Conservation (phyloP, 148 eudicot species). For the Rhododendron kiyosumense region DNA sequence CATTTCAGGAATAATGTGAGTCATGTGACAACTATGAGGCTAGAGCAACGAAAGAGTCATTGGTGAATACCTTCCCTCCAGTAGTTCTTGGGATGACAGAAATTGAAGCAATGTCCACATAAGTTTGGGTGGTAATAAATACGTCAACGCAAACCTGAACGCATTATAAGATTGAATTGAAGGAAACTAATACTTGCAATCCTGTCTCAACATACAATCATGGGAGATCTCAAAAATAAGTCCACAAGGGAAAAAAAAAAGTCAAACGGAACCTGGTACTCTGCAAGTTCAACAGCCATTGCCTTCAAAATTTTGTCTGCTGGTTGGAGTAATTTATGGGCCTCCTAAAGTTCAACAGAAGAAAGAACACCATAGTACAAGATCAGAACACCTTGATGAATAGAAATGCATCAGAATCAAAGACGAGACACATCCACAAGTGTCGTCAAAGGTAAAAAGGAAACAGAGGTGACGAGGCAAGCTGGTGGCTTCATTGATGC, state of each 20-base stretch:
- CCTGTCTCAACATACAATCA: conserved; percentile 8
- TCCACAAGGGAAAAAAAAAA: not conserved
- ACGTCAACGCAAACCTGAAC: conserved; percentile 91
- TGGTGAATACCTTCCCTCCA: conserved; percentile 81
- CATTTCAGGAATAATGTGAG: not conserved
- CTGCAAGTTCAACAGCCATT: conserved; percentile 91
- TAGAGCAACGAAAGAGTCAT: not conserved
- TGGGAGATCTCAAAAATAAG: not conserved
- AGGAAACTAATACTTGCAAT: not conserved
- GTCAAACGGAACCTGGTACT: conserved; percentile 58
- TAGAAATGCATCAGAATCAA: not conserved
- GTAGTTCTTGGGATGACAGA: conserved; percentile 92
- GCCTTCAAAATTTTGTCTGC: conserved; percentile 78
- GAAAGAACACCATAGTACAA: not conserved
- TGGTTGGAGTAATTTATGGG: conserved; percentile 80
- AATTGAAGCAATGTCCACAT: conserved; percentile 86
- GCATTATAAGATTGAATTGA: conserved; percentile 2
- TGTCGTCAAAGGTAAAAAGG: not conserved
- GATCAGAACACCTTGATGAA: not conserved
- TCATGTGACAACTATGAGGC: not conserved
- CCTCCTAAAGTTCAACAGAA: conserved; percentile 49
- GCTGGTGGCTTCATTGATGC: not conserved
- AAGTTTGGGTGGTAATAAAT: conserved; percentile 81
- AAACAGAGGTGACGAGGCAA: not conserved
- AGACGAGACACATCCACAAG: not conserved